These are phyloP conservation scores for Aureobasidium sp. DNA, from an alignment of 2,329 filamentous ascomycete genomes.

Conservation along the genomic window DNA sequence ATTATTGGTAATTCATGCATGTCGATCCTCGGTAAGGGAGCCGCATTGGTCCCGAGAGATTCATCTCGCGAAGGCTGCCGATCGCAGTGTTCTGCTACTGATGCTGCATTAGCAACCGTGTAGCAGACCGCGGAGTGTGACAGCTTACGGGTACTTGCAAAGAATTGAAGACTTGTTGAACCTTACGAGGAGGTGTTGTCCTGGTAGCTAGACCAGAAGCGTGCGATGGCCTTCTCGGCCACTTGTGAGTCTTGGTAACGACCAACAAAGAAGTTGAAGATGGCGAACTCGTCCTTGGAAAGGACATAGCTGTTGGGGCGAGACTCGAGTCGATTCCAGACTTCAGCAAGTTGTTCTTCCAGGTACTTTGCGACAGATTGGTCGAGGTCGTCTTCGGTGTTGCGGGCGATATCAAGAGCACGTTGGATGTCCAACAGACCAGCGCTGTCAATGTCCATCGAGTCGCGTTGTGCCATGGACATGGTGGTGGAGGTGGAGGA, in stretches of 20 bases:
- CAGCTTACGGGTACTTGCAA: background rate
- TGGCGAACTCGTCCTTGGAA: conserved; percentile 66
- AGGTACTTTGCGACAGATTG: conserved; percentile 55
- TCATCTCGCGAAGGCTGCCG: background rate
- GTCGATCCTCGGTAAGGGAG: background rate
- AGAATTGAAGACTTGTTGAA: background rate
- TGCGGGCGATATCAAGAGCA: conserved; percentile 67
- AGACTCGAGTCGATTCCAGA: conserved; percentile 59
- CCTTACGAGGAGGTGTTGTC: conserved; percentile 13
- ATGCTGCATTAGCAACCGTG: background rate
- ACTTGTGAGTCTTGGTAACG: conserved; percentile 49
- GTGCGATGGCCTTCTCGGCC: conserved; percentile 44
- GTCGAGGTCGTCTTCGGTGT: conserved; percentile 60
- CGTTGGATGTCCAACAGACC: conserved; percentile 47
- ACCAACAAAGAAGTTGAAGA: conserved; percentile 76
- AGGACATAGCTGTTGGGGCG: conserved; percentile 64
- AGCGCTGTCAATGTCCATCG: conserved; percentile 22
- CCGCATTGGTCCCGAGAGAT: background rate
- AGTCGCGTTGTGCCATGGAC: conserved; percentile 5
- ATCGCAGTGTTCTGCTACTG: background rate
- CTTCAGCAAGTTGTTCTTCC: conserved; percentile 51
- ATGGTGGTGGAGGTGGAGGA: too few relatives aligned
- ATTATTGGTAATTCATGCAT: conserved; percentile 3
- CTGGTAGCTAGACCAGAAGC: conserved; percentile 47
- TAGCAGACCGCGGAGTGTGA: background rate